Conservation (phyloP, 176 grass and related monocot species). For the Chloris gayana region DNA sequence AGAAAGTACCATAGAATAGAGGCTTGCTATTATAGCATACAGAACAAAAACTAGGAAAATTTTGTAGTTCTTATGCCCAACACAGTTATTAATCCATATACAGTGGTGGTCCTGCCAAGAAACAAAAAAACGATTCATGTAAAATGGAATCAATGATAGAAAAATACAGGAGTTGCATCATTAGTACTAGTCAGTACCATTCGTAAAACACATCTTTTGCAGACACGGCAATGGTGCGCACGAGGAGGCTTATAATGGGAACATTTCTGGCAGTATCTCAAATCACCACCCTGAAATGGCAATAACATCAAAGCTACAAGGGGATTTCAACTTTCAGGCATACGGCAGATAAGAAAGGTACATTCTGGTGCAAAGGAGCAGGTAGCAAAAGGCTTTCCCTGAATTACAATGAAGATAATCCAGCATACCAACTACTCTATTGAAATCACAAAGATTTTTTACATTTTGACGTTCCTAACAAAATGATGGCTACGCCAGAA, state of each 20-base stretch:
- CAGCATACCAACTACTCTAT: background rate
- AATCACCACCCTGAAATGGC: constrained; percentile 81
- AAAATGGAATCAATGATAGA: constrained; percentile 9
- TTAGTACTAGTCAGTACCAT: constrained; percentile 54
- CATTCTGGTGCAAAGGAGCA: constrained; percentile 20
- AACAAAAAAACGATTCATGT: background rate
- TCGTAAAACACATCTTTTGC: constrained; percentile 97
- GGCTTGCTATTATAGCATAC: constrained; percentile 78
- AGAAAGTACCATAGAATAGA: constrained; percentile 79
- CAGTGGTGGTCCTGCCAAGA: constrained; percentile 88
- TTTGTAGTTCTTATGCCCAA: constrained; percentile 94
- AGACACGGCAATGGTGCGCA: constrained; percentile 90
- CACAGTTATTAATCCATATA: constrained; percentile 99
- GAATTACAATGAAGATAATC: background rate
- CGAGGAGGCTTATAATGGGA: constrained; percentile 90
- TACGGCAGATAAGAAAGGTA: constrained; percentile 1
- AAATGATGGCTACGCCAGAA: background rate
- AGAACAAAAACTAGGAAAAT: constrained; percentile 78
- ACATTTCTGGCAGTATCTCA: constrained; percentile 98
- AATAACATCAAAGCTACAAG: constrained; percentile 33
- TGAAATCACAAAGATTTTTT: background rate
- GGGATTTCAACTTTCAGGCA: background rate
- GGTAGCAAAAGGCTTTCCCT: background rate
- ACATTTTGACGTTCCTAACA: background rate
- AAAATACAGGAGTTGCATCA: background rate